A percentile compares a stretch with the other conserved stretches of the same genome.
These are phyloP conservation scores for Citrus sinensis DNA, from an alignment of 345 rosid species.

Conservation along the genomic window DVS_A1.0 CM039168.1:23005001-23005500, in stretches of 20 bases:
- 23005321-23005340: background rate
- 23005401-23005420: conserved; percentile 12
- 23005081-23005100: background rate
- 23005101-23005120: background rate
- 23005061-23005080: background rate
- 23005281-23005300: background rate
- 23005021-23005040: background rate
- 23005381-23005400: background rate
- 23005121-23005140: conserved; percentile 25
- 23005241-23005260: conserved; percentile 26
- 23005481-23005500: conserved; percentile 31
- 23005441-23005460: conserved; percentile 28
- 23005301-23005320: conserved; percentile 13
- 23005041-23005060: conserved; percentile 7
- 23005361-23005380: no score
- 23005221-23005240: conserved; percentile 14
- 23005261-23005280: conserved; percentile 25
- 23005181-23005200: background rate
- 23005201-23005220: conserved; percentile 4
- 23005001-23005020: conserved; percentile 1
- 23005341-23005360: conserved; percentile 5
- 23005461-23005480: conserved; percentile 56
- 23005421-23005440: background rate
- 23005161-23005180: background rate
- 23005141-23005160: no score